Conservation (phyloP, 2,329 filamentous ascomycete species). For the Pyricularia grisea region DNA sequence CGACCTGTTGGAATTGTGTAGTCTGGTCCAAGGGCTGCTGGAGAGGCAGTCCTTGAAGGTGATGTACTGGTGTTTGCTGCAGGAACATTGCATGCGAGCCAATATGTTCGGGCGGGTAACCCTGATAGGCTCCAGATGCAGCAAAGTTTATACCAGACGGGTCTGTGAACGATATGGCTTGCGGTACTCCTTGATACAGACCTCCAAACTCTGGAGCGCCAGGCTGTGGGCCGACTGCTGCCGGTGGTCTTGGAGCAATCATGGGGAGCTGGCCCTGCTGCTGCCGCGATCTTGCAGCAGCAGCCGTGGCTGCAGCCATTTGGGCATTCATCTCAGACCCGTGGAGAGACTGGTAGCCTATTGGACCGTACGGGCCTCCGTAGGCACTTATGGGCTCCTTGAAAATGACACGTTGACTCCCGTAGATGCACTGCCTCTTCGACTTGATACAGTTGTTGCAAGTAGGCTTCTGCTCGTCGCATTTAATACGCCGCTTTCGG, state of each 20-base stretch:
- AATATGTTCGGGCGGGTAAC: background rate
- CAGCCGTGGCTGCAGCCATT: slow-evolving; percentile 23
- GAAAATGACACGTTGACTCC: slow-evolving; percentile 73
- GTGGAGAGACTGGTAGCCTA: slow-evolving; percentile 34
- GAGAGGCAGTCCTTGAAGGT: background rate
- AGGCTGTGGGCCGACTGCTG: slow-evolving; percentile 18
- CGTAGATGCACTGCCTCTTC: slow-evolving; percentile 75
- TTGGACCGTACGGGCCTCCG: slow-evolving; percentile 35
- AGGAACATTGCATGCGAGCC: background rate
- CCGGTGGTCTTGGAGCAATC: slow-evolving; percentile 43
- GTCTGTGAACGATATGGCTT: background rate
- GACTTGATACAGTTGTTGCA: slow-evolving; percentile 83
- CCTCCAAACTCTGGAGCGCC: background rate
- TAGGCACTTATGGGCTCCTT: slow-evolving; percentile 60
- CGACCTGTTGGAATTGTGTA: background rate
- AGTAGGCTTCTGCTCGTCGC: slow-evolving; percentile 77
- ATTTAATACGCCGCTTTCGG: slow-evolving; percentile 91
- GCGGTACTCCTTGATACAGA: background rate
- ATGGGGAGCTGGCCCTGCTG: slow-evolving; percentile 28
- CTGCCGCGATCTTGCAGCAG: slow-evolving; percentile 22
- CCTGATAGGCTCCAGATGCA: background rate
- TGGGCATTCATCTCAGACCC: slow-evolving; percentile 34
- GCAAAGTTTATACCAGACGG: background rate
- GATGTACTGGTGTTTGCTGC: background rate
- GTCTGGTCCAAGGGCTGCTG: background rate